These are phyloP conservation scores for Leccinum longicurvipes DNA, from an alignment of 768 basidiomycete species.

Conservation along the genomic window DNA sequence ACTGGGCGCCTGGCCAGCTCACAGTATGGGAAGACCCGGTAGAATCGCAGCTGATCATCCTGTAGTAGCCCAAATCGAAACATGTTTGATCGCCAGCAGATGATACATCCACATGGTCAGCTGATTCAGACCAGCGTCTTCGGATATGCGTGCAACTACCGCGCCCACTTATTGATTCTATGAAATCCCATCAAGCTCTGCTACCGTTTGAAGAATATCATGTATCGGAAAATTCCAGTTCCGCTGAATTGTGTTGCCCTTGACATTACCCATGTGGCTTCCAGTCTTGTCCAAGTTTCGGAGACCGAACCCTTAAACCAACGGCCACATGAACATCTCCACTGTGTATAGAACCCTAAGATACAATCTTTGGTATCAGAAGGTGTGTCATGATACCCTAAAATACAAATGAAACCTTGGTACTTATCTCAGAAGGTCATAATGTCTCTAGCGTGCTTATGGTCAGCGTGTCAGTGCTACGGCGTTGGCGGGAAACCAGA, in stretches of 20 bases:
- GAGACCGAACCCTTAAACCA: not conserved
- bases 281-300: not conserved
- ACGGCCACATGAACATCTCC: not conserved
- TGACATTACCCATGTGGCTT: too few species aligned
- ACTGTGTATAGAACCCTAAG: not conserved
- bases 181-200: not conserved
- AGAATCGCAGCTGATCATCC: too few species aligned
- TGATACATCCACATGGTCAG: too few species aligned
- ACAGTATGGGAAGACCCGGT: not conserved
- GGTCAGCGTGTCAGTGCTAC: too few species aligned
- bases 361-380: not conserved
- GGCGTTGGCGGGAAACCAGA: too few species aligned
- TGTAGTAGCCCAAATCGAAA: too few species aligned
- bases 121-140: too few species aligned
- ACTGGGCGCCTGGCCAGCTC: not conserved
- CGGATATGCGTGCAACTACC: not conserved
- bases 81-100: too few species aligned
- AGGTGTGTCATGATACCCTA: not conserved
- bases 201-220: not conserved
- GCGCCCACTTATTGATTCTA: not conserved
- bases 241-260: too few species aligned
- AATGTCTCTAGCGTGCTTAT: too few species aligned
- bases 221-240: not conserved
- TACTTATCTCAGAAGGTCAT: too few species aligned
- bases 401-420: too few species aligned